These are phyloP conservation scores for Solanum lignicaule DNA, from an alignment of 257 asterid species.

Conservation along the genomic window DNA sequence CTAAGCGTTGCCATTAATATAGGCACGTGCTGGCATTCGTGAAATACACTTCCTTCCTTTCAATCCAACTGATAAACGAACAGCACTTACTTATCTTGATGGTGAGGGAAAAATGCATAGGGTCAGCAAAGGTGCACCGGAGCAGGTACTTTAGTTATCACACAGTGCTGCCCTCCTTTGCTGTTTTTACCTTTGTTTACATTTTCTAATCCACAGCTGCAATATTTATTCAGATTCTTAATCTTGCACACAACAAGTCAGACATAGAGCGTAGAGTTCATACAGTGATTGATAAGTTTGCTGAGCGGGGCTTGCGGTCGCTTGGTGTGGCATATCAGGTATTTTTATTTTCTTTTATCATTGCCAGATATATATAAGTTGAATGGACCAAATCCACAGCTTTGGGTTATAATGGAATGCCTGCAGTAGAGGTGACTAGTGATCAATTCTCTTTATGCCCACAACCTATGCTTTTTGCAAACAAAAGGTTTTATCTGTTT, in stretches of 20 bases:
- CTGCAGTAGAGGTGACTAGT: background rate
- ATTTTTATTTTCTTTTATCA: background rate
- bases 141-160: conserved; percentile 29
- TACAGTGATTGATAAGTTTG: conserved; percentile 78
- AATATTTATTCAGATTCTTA: conserved; percentile 44
- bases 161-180: background rate
- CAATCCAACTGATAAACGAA: conserved; percentile 69
- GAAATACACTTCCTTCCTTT: conserved; percentile 95
- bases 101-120: conserved; percentile 40
- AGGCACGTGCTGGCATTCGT: conserved; percentile 96
- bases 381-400: background rate
- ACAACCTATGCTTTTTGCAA: background rate
- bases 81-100: conserved; percentile 48
- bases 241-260: conserved; percentile 71
- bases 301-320: conserved; percentile 83
- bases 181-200: background rate
- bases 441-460: background rate
- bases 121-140: conserved; percentile 65
- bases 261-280: conserved; percentile 78
- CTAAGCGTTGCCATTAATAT: background rate
- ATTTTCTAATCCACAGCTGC: conserved; percentile 6
- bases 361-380: background rate
- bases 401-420: background rate
- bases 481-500: background rate
- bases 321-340: conserved; percentile 96